Evolutionary conservation across 345 rosid species (phyloP).

Genomic region (Linum trigynum): DNA sequence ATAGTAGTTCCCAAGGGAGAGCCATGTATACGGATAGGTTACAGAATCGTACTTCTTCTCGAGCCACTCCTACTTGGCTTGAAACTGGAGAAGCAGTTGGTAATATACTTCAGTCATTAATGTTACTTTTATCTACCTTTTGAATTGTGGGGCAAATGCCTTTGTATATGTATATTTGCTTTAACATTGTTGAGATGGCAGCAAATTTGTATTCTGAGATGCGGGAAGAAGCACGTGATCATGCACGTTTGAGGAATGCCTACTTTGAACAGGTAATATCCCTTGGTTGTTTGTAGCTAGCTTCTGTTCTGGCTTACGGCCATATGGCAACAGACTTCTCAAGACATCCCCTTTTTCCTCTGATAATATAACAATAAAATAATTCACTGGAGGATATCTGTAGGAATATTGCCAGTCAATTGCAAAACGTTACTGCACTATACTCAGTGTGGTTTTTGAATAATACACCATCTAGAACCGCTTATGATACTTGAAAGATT

Average conservation of each 20-base stretch:
- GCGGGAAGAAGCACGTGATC: conserved; percentile 93
- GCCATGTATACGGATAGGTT: conserved; percentile 53
- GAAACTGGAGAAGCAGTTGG: conserved; percentile 99
- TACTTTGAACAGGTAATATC: conserved; percentile 79
- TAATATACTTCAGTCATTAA: conserved; percentile 38
- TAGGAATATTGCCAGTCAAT: too few relatives aligned
- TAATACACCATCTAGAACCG: too few relatives aligned
- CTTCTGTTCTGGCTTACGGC: not conserved
- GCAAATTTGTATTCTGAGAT: conserved; percentile 74
- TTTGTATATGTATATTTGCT: conserved; percentile 30
- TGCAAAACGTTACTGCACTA: too few relatives aligned
- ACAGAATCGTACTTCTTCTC: conserved; percentile 56
- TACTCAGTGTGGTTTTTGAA: too few relatives aligned
- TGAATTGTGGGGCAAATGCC: conserved; percentile 23
- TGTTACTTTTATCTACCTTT: conserved; percentile 20
- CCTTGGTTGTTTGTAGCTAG: not conserved
- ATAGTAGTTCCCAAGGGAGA: conserved; percentile 56
- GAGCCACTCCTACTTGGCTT: conserved; percentile 83
- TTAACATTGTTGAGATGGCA: conserved; percentile 50
- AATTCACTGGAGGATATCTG: not conserved
- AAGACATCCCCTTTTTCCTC: not conserved
- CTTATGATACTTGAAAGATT: too few relatives aligned
- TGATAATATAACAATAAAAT: not conserved
- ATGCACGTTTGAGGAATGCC: conserved; percentile 77
- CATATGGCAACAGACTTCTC: not conserved